Percentiles rank a stretch among this genome's conserved stretches.
Conservation (phyloP, 1,284 basidiomycete genomes). For the Pascua guehoae region DNA sequence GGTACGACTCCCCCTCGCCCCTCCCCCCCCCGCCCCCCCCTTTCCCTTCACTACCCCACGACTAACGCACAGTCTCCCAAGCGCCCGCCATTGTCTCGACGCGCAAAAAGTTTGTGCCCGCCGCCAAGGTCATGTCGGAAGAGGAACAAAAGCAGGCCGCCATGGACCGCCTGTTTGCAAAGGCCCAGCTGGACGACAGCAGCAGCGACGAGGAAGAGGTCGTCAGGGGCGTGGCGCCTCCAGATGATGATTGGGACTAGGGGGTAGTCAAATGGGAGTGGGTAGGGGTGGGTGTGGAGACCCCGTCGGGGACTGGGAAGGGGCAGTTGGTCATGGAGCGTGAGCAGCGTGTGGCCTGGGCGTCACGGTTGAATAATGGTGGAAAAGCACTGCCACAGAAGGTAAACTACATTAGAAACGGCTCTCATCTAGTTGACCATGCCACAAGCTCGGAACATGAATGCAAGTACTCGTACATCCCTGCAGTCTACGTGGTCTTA, state of each 20-base stretch:
- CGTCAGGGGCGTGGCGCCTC: conserved; percentile 28
- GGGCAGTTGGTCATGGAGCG: too few species aligned
- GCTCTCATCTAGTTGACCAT: too few species aligned
- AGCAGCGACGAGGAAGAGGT: conserved; percentile 36
- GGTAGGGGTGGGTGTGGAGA: too few species aligned
- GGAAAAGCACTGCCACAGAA: too few species aligned
- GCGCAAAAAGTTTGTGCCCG: conserved; percentile 41
- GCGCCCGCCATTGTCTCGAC: conserved; percentile 30
- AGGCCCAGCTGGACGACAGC: conserved; percentile 39
- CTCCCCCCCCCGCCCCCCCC: too few species aligned
- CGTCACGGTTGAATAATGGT: too few species aligned
- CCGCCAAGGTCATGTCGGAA: conserved; percentile 39
- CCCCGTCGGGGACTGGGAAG: too few species aligned
- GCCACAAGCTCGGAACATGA: too few species aligned
- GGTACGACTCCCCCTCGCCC: too few species aligned
- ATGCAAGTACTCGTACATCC: conserved; percentile 5
- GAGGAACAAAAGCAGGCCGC: conserved; percentile 40
- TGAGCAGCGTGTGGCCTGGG: too few species aligned
- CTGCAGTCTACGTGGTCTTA: not conserved
- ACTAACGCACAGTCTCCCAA: conserved; percentile 31
- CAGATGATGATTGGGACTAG: conserved; percentile 42
- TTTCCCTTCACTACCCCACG: not conserved
- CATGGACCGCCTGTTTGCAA: conserved; percentile 45
- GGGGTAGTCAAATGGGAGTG: too few species aligned
- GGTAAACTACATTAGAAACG: too few species aligned